A percentile compares a stretch with the other conserved stretches of the same genome.
These are phyloP conservation scores for Daedaleopsis sinensis DNA, from an alignment of 768 basidiomycete genomes.

Conservation along the genomic window DNA sequence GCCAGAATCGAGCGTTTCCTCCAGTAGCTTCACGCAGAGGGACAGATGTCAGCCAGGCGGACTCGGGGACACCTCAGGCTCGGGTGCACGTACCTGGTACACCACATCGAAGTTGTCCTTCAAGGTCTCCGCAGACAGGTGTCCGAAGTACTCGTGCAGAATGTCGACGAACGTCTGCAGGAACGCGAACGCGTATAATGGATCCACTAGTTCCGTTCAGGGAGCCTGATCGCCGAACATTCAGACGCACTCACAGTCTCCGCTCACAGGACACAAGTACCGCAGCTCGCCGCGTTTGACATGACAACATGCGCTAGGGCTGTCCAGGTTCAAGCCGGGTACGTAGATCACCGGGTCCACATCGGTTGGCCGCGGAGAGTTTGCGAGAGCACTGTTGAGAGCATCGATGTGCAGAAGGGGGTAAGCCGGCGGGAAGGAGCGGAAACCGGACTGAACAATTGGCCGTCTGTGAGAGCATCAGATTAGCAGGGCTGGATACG, in stretches of 20 bases:
- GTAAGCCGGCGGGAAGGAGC: constrained; percentile 73
- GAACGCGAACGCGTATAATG: constrained; percentile 88
- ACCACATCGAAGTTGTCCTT: constrained; percentile 95
- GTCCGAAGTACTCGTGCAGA: constrained; percentile 84
- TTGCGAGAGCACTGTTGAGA: constrained; percentile 70
- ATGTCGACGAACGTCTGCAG: constrained; percentile 84
- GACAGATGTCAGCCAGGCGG: neutral
- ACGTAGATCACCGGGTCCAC: constrained; percentile 81
- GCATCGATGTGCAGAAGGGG: constrained; percentile 87
- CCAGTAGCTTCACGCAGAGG: constrained; percentile 67
- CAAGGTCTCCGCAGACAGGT: constrained; percentile 75
- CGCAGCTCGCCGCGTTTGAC: constrained; percentile 74
- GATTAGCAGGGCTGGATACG: neutral
- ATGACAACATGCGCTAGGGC: constrained; percentile 83
- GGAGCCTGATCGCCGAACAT: neutral
- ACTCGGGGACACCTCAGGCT: neutral
- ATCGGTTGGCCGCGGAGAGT: constrained; percentile 51
- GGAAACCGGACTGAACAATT: constrained; percentile 90
- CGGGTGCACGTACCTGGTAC: constrained; percentile 69
- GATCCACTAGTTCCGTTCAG: constrained; percentile 63
- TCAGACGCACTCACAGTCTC: constrained; percentile 64
- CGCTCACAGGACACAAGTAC: constrained; percentile 80
- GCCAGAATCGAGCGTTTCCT: constrained; percentile 93
- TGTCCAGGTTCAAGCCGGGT: constrained; percentile 46
- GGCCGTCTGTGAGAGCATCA: constrained; percentile 39